Conservation (phyloP, 768 basidiomycete genomes). For the Auricularia cornea region DNA sequence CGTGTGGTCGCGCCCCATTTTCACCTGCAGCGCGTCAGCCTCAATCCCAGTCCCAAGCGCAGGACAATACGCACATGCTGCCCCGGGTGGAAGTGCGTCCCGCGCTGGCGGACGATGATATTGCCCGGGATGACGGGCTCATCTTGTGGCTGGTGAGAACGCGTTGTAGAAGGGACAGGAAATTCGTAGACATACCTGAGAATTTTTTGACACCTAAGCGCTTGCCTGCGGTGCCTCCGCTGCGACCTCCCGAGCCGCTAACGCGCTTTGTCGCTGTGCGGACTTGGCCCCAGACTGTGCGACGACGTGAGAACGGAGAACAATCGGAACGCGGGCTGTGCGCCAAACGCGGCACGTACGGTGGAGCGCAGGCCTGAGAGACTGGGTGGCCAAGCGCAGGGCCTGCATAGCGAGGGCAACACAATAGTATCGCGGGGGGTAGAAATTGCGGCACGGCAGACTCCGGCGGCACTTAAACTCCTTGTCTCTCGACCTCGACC, state of each 20-base stretch:
- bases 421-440: background rate
- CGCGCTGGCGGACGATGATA: conserved; percentile 93
- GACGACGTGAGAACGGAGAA: conserved; percentile 17
- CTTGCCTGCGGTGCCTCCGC: conserved; percentile 87
- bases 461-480: background rate
- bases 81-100: conserved; percentile 86
- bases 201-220: conserved; percentile 94
- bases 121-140: conserved; percentile 89
- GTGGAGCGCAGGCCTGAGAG: background rate
- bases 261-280: conserved; percentile 95
- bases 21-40: conserved; percentile 47
- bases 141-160: conserved; percentile 42
- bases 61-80: conserved; percentile 60
- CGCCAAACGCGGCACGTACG: background rate
- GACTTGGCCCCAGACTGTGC: conserved; percentile 51
- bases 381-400: background rate
- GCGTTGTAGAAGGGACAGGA: background rate
- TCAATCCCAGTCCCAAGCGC: too few relatives aligned
- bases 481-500: background rate
- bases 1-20: conserved; percentile 90
- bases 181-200: conserved; percentile 51
- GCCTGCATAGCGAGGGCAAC: background rate
- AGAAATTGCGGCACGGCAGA: background rate
- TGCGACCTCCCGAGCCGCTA: conserved; percentile 89
- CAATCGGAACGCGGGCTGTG: background rate